Conservation (phyloP, 2,329 filamentous ascomycete species). For the Albophoma yamanashiensis region DNA sequence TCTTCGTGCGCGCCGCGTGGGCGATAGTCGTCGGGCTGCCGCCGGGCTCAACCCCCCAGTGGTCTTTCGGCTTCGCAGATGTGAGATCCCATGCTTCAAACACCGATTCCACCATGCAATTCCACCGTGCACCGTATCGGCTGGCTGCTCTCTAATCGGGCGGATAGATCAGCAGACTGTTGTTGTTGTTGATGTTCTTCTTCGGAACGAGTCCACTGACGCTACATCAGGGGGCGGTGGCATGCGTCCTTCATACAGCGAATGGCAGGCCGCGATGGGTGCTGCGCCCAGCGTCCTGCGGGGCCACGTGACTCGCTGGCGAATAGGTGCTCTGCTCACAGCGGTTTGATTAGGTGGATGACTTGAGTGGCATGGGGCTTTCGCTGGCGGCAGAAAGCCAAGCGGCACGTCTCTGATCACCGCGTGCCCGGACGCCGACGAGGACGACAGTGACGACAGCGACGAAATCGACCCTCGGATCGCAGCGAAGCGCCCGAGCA, state of each 20-base stretch:
- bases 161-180: neutral
- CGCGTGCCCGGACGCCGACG: neutral
- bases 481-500: neutral
- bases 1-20: neutral
- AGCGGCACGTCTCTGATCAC: slow-evolving; percentile 1
- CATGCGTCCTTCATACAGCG: neutral
- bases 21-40: neutral
- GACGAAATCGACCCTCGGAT: neutral
- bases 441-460: neutral
- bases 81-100: neutral
- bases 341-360: neutral
- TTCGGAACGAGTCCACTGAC: neutral
- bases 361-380: neutral
- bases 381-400: neutral
- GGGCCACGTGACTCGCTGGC: slow-evolving; percentile 3
- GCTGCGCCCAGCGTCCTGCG: neutral
- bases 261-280: neutral
- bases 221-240: neutral
- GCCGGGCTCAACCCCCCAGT: too few relatives aligned
- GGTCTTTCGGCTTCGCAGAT: neutral
- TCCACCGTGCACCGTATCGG: neutral
- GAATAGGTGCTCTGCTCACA: neutral
- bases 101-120: neutral
- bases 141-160: neutral
- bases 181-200: neutral